phyloP scores from a whole-genome alignment of 495 filamentous ascomycete species.

The Hypoxylon intermedium region DNA sequence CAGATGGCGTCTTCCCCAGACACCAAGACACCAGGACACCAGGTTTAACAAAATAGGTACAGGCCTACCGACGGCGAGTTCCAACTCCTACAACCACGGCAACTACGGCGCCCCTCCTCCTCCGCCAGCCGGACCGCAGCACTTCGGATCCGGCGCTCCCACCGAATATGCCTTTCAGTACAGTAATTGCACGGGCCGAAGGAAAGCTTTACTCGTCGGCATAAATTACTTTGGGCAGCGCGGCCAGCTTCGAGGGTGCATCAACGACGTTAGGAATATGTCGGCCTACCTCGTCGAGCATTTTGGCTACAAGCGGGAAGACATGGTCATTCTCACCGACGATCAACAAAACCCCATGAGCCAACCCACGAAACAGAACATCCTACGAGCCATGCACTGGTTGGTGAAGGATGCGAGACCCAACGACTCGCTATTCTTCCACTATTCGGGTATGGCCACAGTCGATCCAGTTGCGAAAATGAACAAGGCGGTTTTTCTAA shows the following conservation, averaged over 20 bases:
- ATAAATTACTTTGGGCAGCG: slow-evolving; percentile 98
- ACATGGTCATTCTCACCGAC: slow-evolving; percentile 98
- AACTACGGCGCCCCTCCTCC: slow-evolving; percentile 62
- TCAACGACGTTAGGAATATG: slow-evolving; percentile 99
- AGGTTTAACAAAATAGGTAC: slow-evolving; percentile 9
- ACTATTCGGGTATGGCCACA: slow-evolving; percentile 82
- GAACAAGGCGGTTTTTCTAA: too few relatives aligned
- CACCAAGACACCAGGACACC: too few relatives aligned
- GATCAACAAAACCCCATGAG: slow-evolving; percentile 98
- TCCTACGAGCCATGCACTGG: slow-evolving; percentile 98
- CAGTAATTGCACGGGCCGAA: slow-evolving; percentile 86
- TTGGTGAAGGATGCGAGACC: slow-evolving; percentile 92
- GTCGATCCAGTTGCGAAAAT: neutral
- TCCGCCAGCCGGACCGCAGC: slow-evolving; percentile 65
- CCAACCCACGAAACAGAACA: slow-evolving; percentile 95
- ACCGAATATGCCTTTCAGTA: slow-evolving; percentile 85
- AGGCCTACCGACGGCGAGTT: slow-evolving; percentile 55
- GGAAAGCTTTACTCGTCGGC: slow-evolving; percentile 93
- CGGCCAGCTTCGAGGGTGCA: slow-evolving; percentile 91
- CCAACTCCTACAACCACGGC: slow-evolving; percentile 62
- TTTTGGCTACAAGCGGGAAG: slow-evolving; percentile 92
- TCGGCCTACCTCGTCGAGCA: slow-evolving; percentile 87
- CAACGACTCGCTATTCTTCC: slow-evolving; percentile 97
- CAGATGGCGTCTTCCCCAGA: neutral
- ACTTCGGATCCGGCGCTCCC: slow-evolving; percentile 81